A percentile compares a stretch with the other conserved stretches of the same genome.
Conservation (phyloP, 169 alveolate genomes). For the Cryptosporidium sp. region DNA sequence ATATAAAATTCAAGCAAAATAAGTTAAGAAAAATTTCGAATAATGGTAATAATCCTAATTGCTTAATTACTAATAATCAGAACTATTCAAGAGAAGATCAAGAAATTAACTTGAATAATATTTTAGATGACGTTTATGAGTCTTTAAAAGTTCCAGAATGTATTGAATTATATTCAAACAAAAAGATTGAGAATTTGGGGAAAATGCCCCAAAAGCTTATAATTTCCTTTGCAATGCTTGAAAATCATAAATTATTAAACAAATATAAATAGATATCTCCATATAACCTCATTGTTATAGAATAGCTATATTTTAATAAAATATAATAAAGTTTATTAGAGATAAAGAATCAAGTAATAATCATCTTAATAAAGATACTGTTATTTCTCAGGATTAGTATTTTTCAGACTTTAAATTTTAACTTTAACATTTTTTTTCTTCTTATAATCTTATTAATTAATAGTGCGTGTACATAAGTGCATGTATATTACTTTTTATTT, state of each 20-base stretch:
- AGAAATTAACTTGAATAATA: constrained; percentile 33
- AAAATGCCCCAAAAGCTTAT: constrained; percentile 68
- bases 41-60: not conserved
- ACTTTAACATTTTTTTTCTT: not conserved
- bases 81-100: not conserved
- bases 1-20: not conserved
- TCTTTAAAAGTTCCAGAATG: constrained; percentile 57
- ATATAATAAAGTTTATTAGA: no score
- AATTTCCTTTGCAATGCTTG: constrained; percentile 9
- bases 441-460: no score
- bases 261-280: not conserved
- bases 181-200: constrained; percentile 23
- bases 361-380: no score
- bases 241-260: not conserved
- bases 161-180: constrained; percentile 24
- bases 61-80: not conserved
- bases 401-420: not conserved
- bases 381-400: no score
- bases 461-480: not conserved
- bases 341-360: not conserved
- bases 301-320: no score
- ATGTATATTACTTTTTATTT: not conserved
- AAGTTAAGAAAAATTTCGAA: not conserved
- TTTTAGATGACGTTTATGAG: constrained; percentile 62
- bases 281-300: not conserved